Evolutionary conservation across 2,329 filamentous ascomycete species (phyloP), one percentile per base, ranked within the genome.

Genomic region (Macrophomina tecta): DNA sequence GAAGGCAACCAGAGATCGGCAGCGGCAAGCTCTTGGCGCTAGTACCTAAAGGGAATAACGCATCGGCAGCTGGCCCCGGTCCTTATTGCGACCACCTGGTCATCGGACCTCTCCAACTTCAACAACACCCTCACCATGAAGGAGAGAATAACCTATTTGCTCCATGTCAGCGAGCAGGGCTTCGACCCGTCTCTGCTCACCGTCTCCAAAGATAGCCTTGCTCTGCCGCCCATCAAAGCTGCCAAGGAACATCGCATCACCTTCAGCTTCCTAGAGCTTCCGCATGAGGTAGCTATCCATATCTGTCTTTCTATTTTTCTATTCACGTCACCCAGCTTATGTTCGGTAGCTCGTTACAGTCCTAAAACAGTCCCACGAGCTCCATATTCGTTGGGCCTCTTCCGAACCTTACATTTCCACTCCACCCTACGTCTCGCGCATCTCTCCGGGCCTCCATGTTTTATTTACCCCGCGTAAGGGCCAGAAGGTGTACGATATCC

Each of bases 181-280:
- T 84, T 94, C 69, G 87, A 91, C 63, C 90, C 91, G 0, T 80
- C 86, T 1, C 82, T 86, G 53, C 79, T 97, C 62, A 78, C 84
- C 12, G 79, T 96, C 51, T 81, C 82, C 52, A 80, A 82, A 51
- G 80, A 83, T 55, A 77, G 78, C 9, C 78, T 91, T 18, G 83
- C 83, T 3, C 79, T 96, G 64, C 82, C 82, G 1, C 85, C 84
- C 2, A 76, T 95, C 49, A 78, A 86, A 61, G 90, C 90, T 23
- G 88, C 88, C 14, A 89, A 92, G 70, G 92, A 98, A 79, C 91
- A 95, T 75, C 87, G 90, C 68, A 79, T 94, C 71, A 97, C 92
- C 0, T 79, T 95, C 69, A 84, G 86, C 45, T 80, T 93, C 23
- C 83, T 89, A 58, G 92, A 97, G 81, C 84, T 97, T 48, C 91